A percentile compares a stretch with the other conserved stretches of the same genome.
These are phyloP conservation scores for Pyrus pyrifolia DNA, from an alignment of 306 rosid species.

Conservation along the genomic window DNA sequence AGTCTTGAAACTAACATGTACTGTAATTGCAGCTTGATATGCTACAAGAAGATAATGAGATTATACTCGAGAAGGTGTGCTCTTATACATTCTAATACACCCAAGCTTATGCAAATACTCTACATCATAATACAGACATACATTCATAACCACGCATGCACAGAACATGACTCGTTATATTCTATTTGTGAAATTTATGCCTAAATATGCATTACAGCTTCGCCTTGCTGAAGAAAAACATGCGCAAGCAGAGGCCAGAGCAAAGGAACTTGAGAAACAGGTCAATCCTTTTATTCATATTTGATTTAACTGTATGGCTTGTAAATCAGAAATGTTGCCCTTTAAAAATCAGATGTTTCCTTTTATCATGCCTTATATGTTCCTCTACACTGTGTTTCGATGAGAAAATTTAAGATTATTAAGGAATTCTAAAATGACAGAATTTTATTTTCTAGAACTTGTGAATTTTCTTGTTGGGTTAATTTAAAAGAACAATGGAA, in stretches of 20 bases:
- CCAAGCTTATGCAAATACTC: background rate
- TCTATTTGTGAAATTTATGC: constrained; percentile 14
- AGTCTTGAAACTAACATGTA: constrained; percentile 23
- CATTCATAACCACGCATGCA: background rate
- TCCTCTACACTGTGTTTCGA: background rate
- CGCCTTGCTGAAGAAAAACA: constrained; percentile 71
- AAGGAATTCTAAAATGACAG: too few relatives aligned
- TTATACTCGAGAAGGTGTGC: constrained; percentile 61
- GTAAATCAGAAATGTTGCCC: background rate
- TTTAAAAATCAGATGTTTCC: background rate
- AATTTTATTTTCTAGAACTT: too few relatives aligned
- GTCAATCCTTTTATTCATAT: constrained; percentile 24
- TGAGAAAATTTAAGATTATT: too few relatives aligned
- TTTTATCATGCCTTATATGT: background rate
- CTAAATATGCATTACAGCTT: constrained; percentile 51
- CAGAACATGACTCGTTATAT: background rate
- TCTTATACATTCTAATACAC: background rate
- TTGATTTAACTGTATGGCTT: background rate
- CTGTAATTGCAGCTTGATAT: constrained; percentile 82
- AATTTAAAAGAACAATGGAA: too few relatives aligned
- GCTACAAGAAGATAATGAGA: constrained; percentile 80
- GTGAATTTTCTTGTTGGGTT: too few relatives aligned
- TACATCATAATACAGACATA: background rate
- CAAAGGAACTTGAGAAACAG: constrained; percentile 89
- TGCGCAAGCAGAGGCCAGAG: constrained; percentile 84